Base-by-base conservation (phyloP, 495 filamentous ascomycete genomes). In the Penicillium fimorum region DNA sequence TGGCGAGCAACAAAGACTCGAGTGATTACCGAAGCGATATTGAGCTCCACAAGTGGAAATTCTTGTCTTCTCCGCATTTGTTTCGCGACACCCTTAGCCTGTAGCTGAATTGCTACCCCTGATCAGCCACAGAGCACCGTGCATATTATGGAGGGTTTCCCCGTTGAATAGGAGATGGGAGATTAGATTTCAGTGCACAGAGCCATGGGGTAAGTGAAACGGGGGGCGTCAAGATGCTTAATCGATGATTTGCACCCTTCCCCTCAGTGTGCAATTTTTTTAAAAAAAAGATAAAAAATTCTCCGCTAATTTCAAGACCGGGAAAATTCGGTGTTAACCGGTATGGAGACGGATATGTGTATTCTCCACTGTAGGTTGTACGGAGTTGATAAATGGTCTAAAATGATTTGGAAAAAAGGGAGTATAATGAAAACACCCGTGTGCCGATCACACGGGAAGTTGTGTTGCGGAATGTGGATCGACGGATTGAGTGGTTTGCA, bases 361-460 rank as follows among this genome's bases (percentile, higher is more conserved):
- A 25, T 29, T 46, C 20, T 46, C 44, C 32, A 27, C 20, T 8
- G 25, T 29, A 27, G 15, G 22, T n/a, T 24, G 13, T 27, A 7
- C 13, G 44, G 25, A 22, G 13, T 15, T 29, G 27, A 15, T 27
- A n/a, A 25, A 45, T 45, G 20, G 12, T 25, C 22, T 24, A 6
- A 27, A 27, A 15, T 12, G 12, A 4, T 12, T 45, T 11, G 13
- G 43, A 38, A 38, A 17, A n/a, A 38, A 17, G n/a, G 17, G 25
- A 27, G 25, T 0, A 41, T 41, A 17, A 20, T 4, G 1, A 18
- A 43, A 12, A 43, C 18, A 43, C 56, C 22, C 22, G 57, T 50
- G 52, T 72, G 71, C 66, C 69, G 69, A 74, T 74, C 71, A 74
- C 65, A 66, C 71, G 71, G 71, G 69, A 72, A 65, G 61, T 66